Conservation (phyloP, 2,329 filamentous ascomycete genomes). For the Microascus cirrosus region DNA sequence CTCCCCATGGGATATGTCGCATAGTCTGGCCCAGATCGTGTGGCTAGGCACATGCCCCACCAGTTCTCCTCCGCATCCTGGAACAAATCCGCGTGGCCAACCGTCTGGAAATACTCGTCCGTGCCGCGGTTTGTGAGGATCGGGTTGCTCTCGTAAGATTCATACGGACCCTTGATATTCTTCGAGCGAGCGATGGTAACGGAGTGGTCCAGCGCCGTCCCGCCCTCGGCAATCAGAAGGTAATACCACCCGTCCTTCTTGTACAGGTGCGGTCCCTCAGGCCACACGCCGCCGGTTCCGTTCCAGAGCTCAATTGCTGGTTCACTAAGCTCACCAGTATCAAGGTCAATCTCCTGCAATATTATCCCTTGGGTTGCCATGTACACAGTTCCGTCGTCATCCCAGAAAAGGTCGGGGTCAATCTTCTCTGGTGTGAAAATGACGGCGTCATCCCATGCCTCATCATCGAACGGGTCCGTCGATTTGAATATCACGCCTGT, state of each 20-base stretch:
- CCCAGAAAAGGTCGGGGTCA: constrained; percentile 41
- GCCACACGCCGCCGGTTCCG: constrained; percentile 23
- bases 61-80: constrained; percentile 32
- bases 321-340: constrained; percentile 19
- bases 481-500: constrained; percentile 9
- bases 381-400: constrained; percentile 42
- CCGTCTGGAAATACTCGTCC: constrained; percentile 26
- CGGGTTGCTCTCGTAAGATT: constrained; percentile 27
- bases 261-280: constrained; percentile 32
- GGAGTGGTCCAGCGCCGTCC: constrained; percentile 26
- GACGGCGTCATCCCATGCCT: constrained; percentile 14
- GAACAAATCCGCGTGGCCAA: constrained; percentile 32
- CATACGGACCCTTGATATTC: constrained; percentile 29
- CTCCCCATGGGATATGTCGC: constrained; percentile 39
- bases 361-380: constrained; percentile 21
- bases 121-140: constrained; percentile 28
- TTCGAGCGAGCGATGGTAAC: constrained; percentile 26
- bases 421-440: constrained; percentile 13
- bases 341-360: constrained; percentile 18
- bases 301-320: constrained; percentile 26
- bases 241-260: constrained; percentile 33
- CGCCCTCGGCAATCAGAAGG: constrained; percentile 33
- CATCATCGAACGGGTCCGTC: constrained; percentile 11
- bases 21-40: constrained; percentile 28
- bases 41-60: constrained; percentile 28